Base-by-base conservation (phyloP, 2,329 filamentous ascomycete species). In the Colletotrichum spaethianum region DNA sequence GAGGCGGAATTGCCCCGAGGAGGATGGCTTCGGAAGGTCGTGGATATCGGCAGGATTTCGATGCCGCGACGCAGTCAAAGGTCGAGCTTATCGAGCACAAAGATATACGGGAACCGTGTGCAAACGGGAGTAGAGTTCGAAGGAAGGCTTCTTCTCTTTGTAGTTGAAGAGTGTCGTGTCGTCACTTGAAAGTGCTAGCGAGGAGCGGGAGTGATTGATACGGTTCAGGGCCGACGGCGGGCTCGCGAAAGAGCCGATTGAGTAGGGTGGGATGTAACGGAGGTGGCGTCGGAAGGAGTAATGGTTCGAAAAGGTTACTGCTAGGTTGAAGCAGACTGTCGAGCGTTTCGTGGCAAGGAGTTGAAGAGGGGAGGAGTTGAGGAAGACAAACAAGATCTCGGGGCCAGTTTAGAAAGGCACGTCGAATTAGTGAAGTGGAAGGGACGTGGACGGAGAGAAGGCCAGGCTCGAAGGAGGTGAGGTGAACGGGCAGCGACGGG, bases 401-500 rank as follows among this genome's bases (percentile, higher is more conserved):
- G 18, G 36, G 63, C 52, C 33, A 16, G 60, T 50, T 62, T 61
- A 53, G 53, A 56, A 52, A 44, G 16, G 61, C 23, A 69, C 53
- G 46, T 56, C 44, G 61, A 42, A 59, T 66, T 59, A 70, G 67
- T 59, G 42, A 66, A 38, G 44, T 42, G 55, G 63, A 55, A 42
- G 48, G 18, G 67, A 56, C 40, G 40, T 40, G 57, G 36, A 28
- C 38, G 31, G 40, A 42, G 40, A 55, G 44, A 23, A 56, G 52
- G 63, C 50, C 40, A 52, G 63, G 38, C 53, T 40, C 48, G 55
- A 66, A 56, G 61, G 53, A 67, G 68, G 63, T 68, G 63, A 71
- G 57, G 63, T 62, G 55, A 70, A 70, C 28, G 56, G 67, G 62
- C 67, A 66, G 67, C 62, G 55, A 66, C 36, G 44, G 52, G 67